phyloP scores from a whole-genome alignment of 2,329 filamentous ascomycete species.

The Blastomyces silverae region DNA sequence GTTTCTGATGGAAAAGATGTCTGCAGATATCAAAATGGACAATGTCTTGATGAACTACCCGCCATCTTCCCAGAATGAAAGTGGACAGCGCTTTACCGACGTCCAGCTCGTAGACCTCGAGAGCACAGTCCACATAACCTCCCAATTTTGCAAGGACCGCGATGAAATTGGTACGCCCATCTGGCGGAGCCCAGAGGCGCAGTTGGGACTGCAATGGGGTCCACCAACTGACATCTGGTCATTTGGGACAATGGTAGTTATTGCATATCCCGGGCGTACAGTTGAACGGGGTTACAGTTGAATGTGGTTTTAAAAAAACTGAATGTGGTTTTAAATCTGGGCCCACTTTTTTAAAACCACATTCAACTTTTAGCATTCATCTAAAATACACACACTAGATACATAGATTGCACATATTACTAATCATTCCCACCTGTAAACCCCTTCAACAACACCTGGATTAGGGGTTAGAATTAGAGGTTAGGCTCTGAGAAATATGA shows the following conservation, averaged over 20 bases:
- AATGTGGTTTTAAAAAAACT: too few relatives aligned
- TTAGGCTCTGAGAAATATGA: too few relatives aligned
- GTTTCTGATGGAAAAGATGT: background rate
- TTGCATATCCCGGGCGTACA: constrained; percentile 2
- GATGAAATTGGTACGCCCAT: constrained; percentile 20
- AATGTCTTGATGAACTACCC: constrained; percentile 25
- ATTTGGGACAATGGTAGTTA: constrained; percentile 21
- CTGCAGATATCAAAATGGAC: constrained; percentile 13
- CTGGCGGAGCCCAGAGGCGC: too few relatives aligned
- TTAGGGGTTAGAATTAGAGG: too few relatives aligned
- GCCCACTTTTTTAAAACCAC: too few relatives aligned
- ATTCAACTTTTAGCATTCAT: too few relatives aligned
- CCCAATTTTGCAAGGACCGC: constrained; percentile 15
- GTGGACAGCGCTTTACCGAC: constrained; percentile 18
- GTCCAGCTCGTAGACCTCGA: constrained; percentile 23
- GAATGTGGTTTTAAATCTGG: too few relatives aligned
- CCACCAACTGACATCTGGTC: constrained; percentile 23
- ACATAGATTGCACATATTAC: too few relatives aligned
- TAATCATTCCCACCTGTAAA: too few relatives aligned
- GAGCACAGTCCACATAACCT: constrained; percentile 19
- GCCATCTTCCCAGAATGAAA: background rate
- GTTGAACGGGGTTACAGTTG: too few relatives aligned
- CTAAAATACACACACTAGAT: too few relatives aligned
- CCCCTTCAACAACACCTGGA: too few relatives aligned
- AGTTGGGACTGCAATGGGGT: constrained; percentile 20